Base-by-base conservation (phyloP, 768 basidiomycete species). In the Porphyrellus cyaneotinctus region DNA sequence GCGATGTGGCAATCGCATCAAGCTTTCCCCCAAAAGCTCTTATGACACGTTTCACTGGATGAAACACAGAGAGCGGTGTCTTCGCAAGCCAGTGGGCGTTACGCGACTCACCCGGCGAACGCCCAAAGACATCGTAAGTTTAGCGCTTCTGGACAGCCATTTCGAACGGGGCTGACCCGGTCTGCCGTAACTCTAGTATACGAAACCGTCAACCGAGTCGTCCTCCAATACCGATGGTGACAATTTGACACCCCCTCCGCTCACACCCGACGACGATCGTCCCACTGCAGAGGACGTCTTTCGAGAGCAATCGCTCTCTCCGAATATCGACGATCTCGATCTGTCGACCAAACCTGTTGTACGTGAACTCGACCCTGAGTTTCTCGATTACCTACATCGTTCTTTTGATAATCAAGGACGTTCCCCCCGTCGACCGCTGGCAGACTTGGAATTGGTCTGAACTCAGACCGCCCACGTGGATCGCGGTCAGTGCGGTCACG, bases 11-110 rank as follows among this genome's bases (percentile, higher is more conserved):
- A 68, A 61, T 26, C 69, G 71, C 14, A 86, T 88, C 68, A 85
- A 85, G 64, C 78, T 88, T 24, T 87, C 85, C 15, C 66, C 74
- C 30, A 87, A 87, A 69, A 84, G 82, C 65, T 73, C 74, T 20
- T 88, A 77, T 58, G 86, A 88, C 59, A 75, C 76, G 28, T 79
- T 78, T 60, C 85, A 88, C 65, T 88, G 86, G 86, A 64, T 70
- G 41, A 83, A 78, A 57, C 86, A 88, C 61, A 75, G 80, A 30
- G 73, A 73, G 36, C 75, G 84, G 28, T 88, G 86, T 64, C 63
- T 80, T 49, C 81, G 77, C 67, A 78, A 74, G 53, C 56, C 68
- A 2, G 61, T 69, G n/a, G 62, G 57, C 11, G 49, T 57, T 2
- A 43, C 54, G 6, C 64, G 60, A 31, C 44, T 50, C 41, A 22